phyloP scores from a whole-genome alignment of 192 early-diverging fungal genomes.

The Umbelopsis isabellina region DNA sequence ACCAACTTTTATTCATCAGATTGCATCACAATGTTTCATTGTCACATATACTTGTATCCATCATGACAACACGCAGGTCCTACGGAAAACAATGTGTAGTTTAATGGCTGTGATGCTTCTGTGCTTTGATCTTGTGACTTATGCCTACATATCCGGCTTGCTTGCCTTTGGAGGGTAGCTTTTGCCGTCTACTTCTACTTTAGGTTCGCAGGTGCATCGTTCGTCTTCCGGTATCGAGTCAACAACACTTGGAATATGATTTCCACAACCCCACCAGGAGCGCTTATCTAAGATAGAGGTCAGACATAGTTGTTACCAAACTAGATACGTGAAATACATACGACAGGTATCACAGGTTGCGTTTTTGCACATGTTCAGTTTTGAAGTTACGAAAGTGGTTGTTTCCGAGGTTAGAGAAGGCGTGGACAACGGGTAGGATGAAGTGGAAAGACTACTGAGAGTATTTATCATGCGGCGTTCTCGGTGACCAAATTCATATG shows the following conservation, averaged over 20 bases:
- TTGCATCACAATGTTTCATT: too few relatives aligned
- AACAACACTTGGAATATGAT: not conserved
- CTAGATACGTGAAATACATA: not conserved
- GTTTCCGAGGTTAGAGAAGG: not conserved
- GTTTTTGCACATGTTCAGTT: not conserved
- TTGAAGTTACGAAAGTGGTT: not conserved
- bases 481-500: too few relatives aligned
- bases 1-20: too few relatives aligned
- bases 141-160: slow-evolving; percentile 3
- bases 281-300: not conserved
- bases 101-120: too few relatives aligned
- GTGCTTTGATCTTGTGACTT: not conserved
- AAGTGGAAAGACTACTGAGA: too few relatives aligned
- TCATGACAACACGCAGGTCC: too few relatives aligned
- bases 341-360: slow-evolving; percentile 6
- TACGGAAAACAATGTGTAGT: too few relatives aligned
- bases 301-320: not conserved
- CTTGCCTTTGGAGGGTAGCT: not conserved
- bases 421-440: not conserved
- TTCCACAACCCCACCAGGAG: slow-evolving; percentile 6
- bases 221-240: slow-evolving; percentile 4
- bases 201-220: not conserved
- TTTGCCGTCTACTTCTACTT: slow-evolving; percentile 3
- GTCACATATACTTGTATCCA: too few relatives aligned
- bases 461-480: too few relatives aligned